These are phyloP conservation scores for Globisporangium megalacanthum DNA, from an alignment of 352 stramenopile genomes.

Conservation along the genomic window DNA sequence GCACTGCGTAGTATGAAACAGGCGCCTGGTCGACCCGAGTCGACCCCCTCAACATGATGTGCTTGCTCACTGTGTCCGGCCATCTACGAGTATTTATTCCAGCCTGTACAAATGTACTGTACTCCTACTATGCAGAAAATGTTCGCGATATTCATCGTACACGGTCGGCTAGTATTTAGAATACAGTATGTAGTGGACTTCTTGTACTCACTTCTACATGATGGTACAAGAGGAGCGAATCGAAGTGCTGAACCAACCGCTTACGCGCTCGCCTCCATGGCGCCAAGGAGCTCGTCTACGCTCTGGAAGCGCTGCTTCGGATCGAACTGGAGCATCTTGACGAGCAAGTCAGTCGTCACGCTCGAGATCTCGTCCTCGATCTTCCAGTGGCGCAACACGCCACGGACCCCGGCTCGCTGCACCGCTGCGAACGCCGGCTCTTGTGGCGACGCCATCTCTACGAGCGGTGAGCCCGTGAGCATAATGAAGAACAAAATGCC, in stretches of 20 bases:
- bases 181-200: too few species aligned
- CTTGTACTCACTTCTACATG: too few species aligned
- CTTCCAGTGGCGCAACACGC: slow-evolving; percentile 1
- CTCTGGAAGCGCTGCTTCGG: slow-evolving; percentile 2
- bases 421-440: background rate
- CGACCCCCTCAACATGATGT: too few species aligned
- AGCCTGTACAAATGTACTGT: too few species aligned
- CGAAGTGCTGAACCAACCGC: slow-evolving; percentile 9
- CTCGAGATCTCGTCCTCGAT: slow-evolving; percentile 2
- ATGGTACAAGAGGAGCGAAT: too few species aligned
- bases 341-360: slow-evolving; percentile 9
- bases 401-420: background rate
- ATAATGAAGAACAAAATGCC: slow-evolving; percentile 74
- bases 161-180: too few species aligned
- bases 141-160: too few species aligned
- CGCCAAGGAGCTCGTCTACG: slow-evolving; percentile 1
- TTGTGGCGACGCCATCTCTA: background rate
- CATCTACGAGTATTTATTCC: too few species aligned
- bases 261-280: background rate
- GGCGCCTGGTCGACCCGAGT: background rate
- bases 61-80: too few species aligned
- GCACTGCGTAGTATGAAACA: background rate
- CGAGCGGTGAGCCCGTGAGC: slow-evolving; percentile 39
- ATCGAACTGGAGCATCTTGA: slow-evolving; percentile 25
- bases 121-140: too few species aligned